A percentile compares a stretch with the other conserved stretches of the same genome.
Conservation (phyloP, 257 asterid genomes). For the Salvia rosmarinus region DNA sequence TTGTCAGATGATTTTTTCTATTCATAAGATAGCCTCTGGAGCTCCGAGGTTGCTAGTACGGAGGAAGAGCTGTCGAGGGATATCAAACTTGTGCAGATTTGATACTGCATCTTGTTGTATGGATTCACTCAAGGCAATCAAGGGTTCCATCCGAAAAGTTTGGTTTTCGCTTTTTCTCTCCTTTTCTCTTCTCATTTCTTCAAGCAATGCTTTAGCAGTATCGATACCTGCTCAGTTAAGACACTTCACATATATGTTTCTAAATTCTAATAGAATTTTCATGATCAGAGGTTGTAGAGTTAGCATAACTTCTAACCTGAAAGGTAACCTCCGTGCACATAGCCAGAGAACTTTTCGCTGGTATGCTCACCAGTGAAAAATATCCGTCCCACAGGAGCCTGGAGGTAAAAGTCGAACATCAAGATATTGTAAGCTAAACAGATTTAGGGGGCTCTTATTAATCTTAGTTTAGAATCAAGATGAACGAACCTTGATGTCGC, state of each 20-base stretch:
- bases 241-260: neutral
- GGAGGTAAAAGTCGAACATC: slow-evolving; percentile 29
- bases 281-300: neutral
- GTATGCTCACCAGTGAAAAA: slow-evolving; percentile 96
- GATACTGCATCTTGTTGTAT: slow-evolving; percentile 64
- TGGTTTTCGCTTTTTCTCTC: slow-evolving; percentile 59
- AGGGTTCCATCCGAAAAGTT: slow-evolving; percentile 57
- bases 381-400: slow-evolving; percentile 89
- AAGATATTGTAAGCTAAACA: neutral
- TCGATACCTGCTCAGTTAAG: slow-evolving; percentile 64
- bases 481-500: slow-evolving; percentile 64
- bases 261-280: neutral
- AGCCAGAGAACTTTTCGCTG: slow-evolving; percentile 80
- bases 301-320: slow-evolving; percentile 54
- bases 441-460: neutral
- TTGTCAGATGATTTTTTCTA: slow-evolving; percentile 28
- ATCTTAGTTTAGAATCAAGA: slow-evolving; percentile 16
- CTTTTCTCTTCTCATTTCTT: slow-evolving; percentile 58
- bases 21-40: slow-evolving; percentile 67
- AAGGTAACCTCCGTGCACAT: slow-evolving; percentile 92
- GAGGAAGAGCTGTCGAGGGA: slow-evolving; percentile 58
- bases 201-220: slow-evolving; percentile 63
- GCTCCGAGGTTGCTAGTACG: slow-evolving; percentile 50
- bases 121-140: slow-evolving; percentile 60
- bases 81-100: slow-evolving; percentile 60